Evolutionary conservation across 2,329 filamentous ascomycete genomes (phyloP).

Genomic region (Venturia effusa): DNA sequence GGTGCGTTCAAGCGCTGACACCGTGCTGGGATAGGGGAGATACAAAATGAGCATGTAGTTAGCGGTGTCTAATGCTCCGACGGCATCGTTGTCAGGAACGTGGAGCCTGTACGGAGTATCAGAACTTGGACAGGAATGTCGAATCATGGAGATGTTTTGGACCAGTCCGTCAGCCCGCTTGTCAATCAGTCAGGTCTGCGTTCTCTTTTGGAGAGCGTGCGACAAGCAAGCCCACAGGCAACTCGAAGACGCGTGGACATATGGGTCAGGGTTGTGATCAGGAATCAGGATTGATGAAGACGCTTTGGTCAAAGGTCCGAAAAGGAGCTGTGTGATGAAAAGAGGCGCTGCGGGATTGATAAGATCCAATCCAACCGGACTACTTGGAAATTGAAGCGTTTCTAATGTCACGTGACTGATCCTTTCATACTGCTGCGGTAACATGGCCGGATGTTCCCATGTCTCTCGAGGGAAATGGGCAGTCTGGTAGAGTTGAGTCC

Average conservation of each 20-base stretch:
- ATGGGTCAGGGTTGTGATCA: background rate
- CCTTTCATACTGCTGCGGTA: too few species aligned
- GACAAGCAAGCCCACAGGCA: background rate
- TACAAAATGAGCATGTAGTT: background rate
- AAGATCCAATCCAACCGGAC: too few species aligned
- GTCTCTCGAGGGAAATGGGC: too few species aligned
- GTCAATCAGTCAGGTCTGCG: background rate
- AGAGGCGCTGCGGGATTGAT: background rate
- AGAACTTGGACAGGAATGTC: background rate
- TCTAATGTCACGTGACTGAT: too few species aligned
- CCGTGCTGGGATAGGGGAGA: background rate
- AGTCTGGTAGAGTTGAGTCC: too few species aligned
- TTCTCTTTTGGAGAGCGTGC: background rate
- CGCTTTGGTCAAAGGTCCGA: background rate
- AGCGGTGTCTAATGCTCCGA: too few species aligned
- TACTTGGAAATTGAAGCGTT: too few species aligned
- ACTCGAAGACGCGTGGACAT: background rate
- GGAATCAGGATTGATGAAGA: background rate
- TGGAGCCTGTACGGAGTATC: background rate
- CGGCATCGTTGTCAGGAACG: background rate
- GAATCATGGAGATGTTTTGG: background rate
- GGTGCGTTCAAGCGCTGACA: background rate
- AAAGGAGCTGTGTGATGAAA: background rate
- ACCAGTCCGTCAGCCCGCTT: background rate
- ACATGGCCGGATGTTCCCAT: too few species aligned